Evolutionary conservation across 2,329 filamentous ascomycete species (phyloP).

Genomic region (Ceratocystis huliohia): DNA sequence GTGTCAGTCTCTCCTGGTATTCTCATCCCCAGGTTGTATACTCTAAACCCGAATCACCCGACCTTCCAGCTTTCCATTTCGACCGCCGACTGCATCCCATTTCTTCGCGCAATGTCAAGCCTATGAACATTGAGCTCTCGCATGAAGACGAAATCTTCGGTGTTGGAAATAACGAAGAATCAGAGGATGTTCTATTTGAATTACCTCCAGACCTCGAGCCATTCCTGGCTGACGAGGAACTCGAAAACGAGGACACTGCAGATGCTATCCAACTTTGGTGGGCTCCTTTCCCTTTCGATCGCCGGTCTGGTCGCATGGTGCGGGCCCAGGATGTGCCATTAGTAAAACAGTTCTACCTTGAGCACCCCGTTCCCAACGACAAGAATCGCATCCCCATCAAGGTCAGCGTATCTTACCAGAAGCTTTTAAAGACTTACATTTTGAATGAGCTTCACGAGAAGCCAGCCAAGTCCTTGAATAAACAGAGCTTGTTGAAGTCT

Average conservation of each 20-base stretch:
- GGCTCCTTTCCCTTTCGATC: constrained; percentile 93
- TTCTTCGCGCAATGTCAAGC: constrained; percentile 82
- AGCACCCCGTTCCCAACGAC: constrained; percentile 63
- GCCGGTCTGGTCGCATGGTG: constrained; percentile 89
- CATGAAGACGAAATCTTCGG: constrained; percentile 95
- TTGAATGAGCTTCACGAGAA: constrained; percentile 95
- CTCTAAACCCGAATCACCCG: constrained; percentile 72
- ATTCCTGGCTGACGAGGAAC: constrained; percentile 77
- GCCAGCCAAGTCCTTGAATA: constrained; percentile 87
- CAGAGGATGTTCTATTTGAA: constrained; percentile 72
- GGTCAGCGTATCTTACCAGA: constrained; percentile 95
- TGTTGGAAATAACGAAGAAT: constrained; percentile 55
- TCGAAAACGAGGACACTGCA: constrained; percentile 80
- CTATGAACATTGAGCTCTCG: constrained; percentile 82
- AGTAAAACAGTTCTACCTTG: constrained; percentile 96
- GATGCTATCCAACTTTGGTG: constrained; percentile 93
- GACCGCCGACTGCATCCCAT: constrained; percentile 97
- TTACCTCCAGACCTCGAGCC: constrained; percentile 70
- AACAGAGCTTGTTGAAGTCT: constrained; percentile 78
- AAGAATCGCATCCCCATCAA: constrained; percentile 66
- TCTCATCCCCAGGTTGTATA: constrained; percentile 90
- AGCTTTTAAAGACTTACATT: constrained; percentile 89
- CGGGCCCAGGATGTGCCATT: constrained; percentile 92
- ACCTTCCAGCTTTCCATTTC: constrained; percentile 91
- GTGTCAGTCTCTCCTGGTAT: constrained; percentile 87